Evolutionary conservation across 2,329 filamentous ascomycete genomes (phyloP), one percentile per base, ranked within the genome.

Genomic region (Colletotrichum chrysophilum): DNA sequence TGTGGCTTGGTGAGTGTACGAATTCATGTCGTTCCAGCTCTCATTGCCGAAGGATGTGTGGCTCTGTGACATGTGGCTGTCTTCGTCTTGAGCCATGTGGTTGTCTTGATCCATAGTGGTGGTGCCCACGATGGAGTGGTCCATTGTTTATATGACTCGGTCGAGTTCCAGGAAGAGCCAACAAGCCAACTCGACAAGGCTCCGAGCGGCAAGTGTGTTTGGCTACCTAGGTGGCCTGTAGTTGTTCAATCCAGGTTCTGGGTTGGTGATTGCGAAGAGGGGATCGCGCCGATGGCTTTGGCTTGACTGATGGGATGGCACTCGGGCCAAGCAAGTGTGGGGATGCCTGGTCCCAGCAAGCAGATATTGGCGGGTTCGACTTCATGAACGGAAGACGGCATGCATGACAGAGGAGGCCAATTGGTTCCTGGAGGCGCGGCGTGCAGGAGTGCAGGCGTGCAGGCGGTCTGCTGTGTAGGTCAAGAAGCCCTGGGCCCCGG

Each of bases 1-100:
- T 28, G 93, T 91, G 73, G 93, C 94, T 77, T 93, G 91, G 30
- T 76, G 70, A 79, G 92, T 92, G 80, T 95, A 94, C 16, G 92
- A 84, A 77, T 85, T 88, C 80, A 92, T 89, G 80, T 89, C 88
- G 64, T 87, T 86, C 91, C 91, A 92, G 80, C 84, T 85, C 76
- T 90, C 87, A 81, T 84, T 86, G 75, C 84, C 82, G 78, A 86
- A 87, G 21, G 83, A 80, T 75, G 84, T 80, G 70, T 79, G 83
- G 75, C 88, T 87, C 74, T 86, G 85, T 38, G 58, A 66, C 74
- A 76, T 76, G 38, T 76, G 66, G 74, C 70, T 75, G 55, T 75
- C 72, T 58, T 80, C 83, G 77, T 88, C 87, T 76, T 85, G 85
- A 71, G 85, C 83, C 74, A 87, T 83, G 71, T 87, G 87, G 77